Evolutionary conservation across 2,329 filamentous ascomycete species (phyloP).

Genomic region (Ophiognomonia clavigignenti-juglandacearum): DNA sequence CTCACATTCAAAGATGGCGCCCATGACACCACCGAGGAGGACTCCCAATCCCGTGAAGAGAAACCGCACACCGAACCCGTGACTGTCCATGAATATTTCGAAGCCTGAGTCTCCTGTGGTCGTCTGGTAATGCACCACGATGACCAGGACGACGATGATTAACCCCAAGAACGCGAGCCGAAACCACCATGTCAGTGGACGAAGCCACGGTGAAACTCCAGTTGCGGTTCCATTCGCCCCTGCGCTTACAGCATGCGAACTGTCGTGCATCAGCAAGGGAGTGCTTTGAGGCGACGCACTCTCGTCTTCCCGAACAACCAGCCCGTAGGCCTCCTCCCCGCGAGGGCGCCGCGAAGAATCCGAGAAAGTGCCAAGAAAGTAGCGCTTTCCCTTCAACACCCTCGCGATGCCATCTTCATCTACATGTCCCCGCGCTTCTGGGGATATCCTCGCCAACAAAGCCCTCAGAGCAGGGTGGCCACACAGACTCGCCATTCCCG

Average conservation of each 20-base stretch:
- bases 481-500: slow-evolving; percentile 23
- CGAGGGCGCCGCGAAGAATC: neutral
- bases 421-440: neutral
- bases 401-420: neutral
- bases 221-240: neutral
- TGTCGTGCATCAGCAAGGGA: neutral
- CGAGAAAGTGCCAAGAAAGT: neutral
- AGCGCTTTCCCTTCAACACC: neutral
- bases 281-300: neutral
- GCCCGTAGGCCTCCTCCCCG: neutral
- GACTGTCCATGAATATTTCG: slow-evolving; percentile 34
- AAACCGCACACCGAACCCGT: slow-evolving; percentile 33
- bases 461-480: slow-evolving; percentile 20
- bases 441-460: neutral
- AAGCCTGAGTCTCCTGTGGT: slow-evolving; percentile 30
- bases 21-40: slow-evolving; percentile 18
- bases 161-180: slow-evolving; percentile 18
- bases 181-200: neutral
- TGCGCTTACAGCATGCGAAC: neutral
- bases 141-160: slow-evolving; percentile 23
- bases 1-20: neutral
- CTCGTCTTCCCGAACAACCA: neutral
- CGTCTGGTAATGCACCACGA: slow-evolving; percentile 32
- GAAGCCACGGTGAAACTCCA: neutral
- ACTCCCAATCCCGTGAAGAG: slow-evolving; percentile 35